These are phyloP conservation scores for Podaxis rugospora DNA, from an alignment of 768 basidiomycete species.

Conservation along the genomic window DNA sequence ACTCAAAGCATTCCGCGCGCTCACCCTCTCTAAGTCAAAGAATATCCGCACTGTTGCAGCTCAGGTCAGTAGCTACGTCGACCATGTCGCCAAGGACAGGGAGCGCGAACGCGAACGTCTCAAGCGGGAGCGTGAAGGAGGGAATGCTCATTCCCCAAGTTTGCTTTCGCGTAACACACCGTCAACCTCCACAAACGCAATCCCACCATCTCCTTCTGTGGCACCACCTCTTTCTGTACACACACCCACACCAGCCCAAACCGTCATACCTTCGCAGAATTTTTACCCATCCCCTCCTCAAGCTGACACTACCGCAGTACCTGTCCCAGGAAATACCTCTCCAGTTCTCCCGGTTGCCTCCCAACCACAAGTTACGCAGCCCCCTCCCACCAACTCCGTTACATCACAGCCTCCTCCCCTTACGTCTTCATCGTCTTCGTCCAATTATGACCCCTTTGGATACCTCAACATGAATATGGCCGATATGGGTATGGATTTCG, in stretches of 20 bases:
- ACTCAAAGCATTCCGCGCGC: conserved; percentile 36
- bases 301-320: conserved; percentile 27
- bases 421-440: conserved; percentile 17
- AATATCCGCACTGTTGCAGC: conserved; percentile 50
- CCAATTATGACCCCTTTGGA: conserved; percentile 40
- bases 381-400: conserved; percentile 4
- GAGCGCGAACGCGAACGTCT: conserved; percentile 75
- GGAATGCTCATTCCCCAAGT: conserved; percentile 27
- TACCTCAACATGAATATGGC: conserved; percentile 43
- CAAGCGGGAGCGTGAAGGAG: conserved; percentile 58
- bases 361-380: conserved; percentile 2
- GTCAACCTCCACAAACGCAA: neutral
- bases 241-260: conserved; percentile 18
- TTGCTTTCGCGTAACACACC: conserved; percentile 24
- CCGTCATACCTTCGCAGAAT: conserved; percentile 25
- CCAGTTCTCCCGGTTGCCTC: conserved; percentile 19
- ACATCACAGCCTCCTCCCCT: conserved; percentile 5
- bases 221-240: conserved; percentile 17
- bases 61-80: conserved; percentile 69
- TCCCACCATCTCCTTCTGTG: conserved; percentile 6
- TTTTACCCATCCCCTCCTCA: conserved; percentile 66
- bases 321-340: conserved; percentile 22
- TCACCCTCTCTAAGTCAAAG: conserved; percentile 48
- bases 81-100: conserved; percentile 69
- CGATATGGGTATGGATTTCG: conserved; percentile 47